These are phyloP conservation scores for Diaporthe nobilis DNA, from an alignment of 2,329 filamentous ascomycete species.

Conservation along the genomic window DNA sequence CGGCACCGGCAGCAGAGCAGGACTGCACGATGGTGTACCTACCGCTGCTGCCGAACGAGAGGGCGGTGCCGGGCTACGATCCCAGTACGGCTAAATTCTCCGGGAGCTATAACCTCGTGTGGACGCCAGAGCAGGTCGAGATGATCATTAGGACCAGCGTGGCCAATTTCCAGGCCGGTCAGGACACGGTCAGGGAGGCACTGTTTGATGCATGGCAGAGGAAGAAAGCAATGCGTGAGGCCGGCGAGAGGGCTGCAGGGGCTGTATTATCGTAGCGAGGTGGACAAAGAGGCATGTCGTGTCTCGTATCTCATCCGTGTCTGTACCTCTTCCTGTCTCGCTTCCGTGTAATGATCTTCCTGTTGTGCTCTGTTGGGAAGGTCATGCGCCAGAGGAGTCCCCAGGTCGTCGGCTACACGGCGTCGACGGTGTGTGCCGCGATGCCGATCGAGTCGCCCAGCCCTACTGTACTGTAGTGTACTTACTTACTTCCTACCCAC, in stretches of 20 bases:
- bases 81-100: constrained; percentile 19
- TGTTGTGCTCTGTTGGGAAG: not conserved
- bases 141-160: constrained; percentile 32
- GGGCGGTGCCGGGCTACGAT: constrained; percentile 25
- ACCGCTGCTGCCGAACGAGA: constrained; percentile 34
- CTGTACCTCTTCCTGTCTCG: not conserved
- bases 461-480: not conserved
- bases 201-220: constrained; percentile 23
- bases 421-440: constrained; percentile 7
- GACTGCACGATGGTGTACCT: constrained; percentile 31
- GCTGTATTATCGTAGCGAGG: not conserved
- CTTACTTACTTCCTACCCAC: not conserved
- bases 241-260: not conserved
- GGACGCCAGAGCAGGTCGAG: constrained; percentile 34
- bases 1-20: not conserved
- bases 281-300: not conserved
- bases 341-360: constrained; percentile 6
- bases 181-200: constrained; percentile 25
- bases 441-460: constrained; percentile 17
- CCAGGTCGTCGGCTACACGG: constrained; percentile 11
- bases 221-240: constrained; percentile 20
- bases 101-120: constrained; percentile 34
- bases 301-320: not conserved
- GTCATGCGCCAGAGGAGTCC: not conserved
- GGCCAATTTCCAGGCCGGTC: constrained; percentile 33